Evolutionary conservation across 106 monocot species (phyloP), one percentile per base, ranked within the genome.

Genomic region (Dioscorea alata): DNA sequence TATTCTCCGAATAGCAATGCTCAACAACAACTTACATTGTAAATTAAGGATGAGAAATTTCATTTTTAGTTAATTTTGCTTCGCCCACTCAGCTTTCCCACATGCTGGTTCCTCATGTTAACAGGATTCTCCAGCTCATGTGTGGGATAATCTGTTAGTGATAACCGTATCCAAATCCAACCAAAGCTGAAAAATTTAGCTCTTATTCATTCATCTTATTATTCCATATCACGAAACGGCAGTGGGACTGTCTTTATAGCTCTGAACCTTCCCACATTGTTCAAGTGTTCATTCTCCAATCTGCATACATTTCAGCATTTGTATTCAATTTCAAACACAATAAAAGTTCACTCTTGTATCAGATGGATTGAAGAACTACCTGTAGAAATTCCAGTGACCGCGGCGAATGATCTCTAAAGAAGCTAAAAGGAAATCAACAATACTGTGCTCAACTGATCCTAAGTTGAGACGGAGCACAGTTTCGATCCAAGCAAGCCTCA

Each of bases 301-400:
- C 81, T 81, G 12, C 33, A 35, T 6, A 6, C 42, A 42, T 42
- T 42, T 42, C 10, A 42, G 1, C 1, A 10, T 42, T 3, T 42
- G 42, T 10, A 42, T 42, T 42, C 42, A 42, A 42, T 42, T 42
- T 42, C 42, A 42, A 42, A 8, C 42, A 42, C 42, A 42, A 8
- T 5, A 3, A 5, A 42, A 42, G 6, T 42, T 42, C 42, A 42
- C 6, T 42, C 5, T 28, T 28, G 28, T 28, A 42, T 42, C 42
- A 42, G 42, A 42, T 1, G 2, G 42, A 42, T 5, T 3, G 42
- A 42, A 42, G 9, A 49, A 7, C 33, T 76, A 94, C 94, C 90
- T 90, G 69, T 99, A 99, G 64, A 81, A 99, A 70, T 99, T 99
- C 99, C 99, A 99, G 61, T 93, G 99, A 0, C 99, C 99, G 18